Conservation (phyloP, 441 rosid species). For the Theobroma grandiflorum region DNA sequence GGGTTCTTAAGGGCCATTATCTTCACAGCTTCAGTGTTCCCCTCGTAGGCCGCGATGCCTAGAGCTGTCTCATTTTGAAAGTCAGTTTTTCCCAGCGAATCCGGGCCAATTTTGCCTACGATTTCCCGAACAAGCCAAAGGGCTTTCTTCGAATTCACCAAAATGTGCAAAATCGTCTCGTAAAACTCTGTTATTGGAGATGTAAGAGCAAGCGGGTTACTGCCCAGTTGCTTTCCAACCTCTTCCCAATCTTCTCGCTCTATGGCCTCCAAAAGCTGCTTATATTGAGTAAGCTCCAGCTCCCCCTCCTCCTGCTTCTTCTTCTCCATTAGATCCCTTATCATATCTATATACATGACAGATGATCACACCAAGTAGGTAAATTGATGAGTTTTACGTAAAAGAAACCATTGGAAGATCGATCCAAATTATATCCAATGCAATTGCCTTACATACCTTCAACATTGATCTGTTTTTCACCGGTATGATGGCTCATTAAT, state of each 20-base stretch:
- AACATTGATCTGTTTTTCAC: too few relatives aligned
- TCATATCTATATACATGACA: too few relatives aligned
- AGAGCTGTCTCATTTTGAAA: not conserved
- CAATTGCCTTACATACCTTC: too few relatives aligned
- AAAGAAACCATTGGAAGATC: too few relatives aligned
- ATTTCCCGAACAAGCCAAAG: not conserved
- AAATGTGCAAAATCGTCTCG: not conserved
- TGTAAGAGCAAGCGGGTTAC: not conserved
- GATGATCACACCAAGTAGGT: too few relatives aligned
- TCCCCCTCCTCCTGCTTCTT: not conserved
- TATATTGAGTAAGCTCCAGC: not conserved
- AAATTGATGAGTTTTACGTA: too few relatives aligned
- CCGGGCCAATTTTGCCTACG: not conserved
- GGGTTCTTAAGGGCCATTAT: not conserved
- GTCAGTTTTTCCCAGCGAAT: not conserved
- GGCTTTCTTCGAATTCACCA: not conserved
- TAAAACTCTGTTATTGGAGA: conserved; percentile 1
- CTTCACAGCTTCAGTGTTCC: not conserved
- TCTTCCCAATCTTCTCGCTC: not conserved
- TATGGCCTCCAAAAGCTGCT: not conserved
- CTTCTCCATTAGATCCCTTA: not conserved
- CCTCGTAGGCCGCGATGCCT: not conserved
- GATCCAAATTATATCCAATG: too few relatives aligned
- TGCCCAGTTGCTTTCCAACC: not conserved
- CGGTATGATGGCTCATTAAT: too few relatives aligned